Base-by-base conservation (phyloP, 83 land plant species). In the Diphasiastrum complanatum region DNA sequence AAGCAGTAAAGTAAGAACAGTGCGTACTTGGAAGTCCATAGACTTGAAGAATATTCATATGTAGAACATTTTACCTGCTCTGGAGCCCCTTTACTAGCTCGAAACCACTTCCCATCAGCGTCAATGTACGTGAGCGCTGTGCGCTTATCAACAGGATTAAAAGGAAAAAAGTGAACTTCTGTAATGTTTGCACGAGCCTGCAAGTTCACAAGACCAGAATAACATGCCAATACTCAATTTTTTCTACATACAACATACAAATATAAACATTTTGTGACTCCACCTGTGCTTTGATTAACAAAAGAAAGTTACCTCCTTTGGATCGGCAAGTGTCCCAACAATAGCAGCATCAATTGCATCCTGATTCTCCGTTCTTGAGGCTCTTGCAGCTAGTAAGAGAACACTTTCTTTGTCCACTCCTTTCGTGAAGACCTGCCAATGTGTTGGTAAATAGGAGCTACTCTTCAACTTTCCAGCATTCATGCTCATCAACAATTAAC, bases 311-410 rank as follows among this genome's bases (percentile, higher is more conserved):
- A 75, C 84, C 82, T 82, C 79, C 45, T 78, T 82, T 4, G 85
- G 82, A 65, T 82, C 85, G 14, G 68, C 77, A 40, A 82, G 71
- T 79, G 66, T 78, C 5, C 71, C 71, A 10, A 82, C 82, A 79
- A 82, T 78, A 3, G 79, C 77, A 48, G 79, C 71, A 75, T 82
- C 85, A 61, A 82, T 82, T 33, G 85, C 85, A 78, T 82, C 85
- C 55, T 82, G 82, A 60, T 82, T 82, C 40, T 82, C 85, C 43
- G 53, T 65, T 63, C 85, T 67, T 2, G 82, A 78, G 51, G 82
- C 82, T 61, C 79, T 78, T 16, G 79, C 85, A 22, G 82, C 79
- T 16, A 75, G 41, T 41, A 82, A 62, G 26, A 78, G 14, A 22
- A 78, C 72, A 14, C 33, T 16, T 5, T 81, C 85, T 32, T 75